Evolutionary conservation across 2,329 filamentous ascomycete species (phyloP), one percentile per base, ranked within the genome.

Genomic region (Fusarium napiforme): DNA sequence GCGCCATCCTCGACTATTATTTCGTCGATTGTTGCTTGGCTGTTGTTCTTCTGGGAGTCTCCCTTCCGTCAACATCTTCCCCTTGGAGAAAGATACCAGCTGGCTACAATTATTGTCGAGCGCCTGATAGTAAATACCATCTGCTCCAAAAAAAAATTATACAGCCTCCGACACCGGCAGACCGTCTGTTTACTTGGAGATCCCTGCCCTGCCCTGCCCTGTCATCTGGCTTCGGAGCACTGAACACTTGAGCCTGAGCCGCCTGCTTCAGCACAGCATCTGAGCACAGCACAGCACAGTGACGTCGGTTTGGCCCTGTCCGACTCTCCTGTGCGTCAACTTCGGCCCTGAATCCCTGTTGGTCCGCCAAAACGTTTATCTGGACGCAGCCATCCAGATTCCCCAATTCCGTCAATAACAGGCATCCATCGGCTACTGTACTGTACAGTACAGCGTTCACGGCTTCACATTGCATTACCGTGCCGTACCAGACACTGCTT

Each of bases 161-260:
- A 16, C 19, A 18, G 19, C 16, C 60, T 60, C 59, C 66, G 66
- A 69, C 67, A 47, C 71, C 71, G 71, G 71, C 63, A 64, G 63
- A 40, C 62, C 58, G 37, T 37, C 28, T 56, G 28, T 63, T 67
- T 57, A 70, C 67, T 65, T 65, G 39, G 55, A 50, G 57, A 68
- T 67, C 71, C 67, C 56, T 73, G 47, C 56, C 42, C 63, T 73
- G 63, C 71, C 67, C 56, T 73, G 47, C 56, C 42, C 63, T 73
- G 63, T 59, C 59, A 72, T 74, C 64, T 52, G 67, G 58, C 59
- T 42, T 58, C 23, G 60, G 52, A 59, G 61, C 43, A 59, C 56
- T 67, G 34, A 62, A 28, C 23, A 61, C 49, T 7, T 60, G 47
- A 73, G 64, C 64, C 43, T 55, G 47, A 73, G 59, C 60, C 64